Base-by-base conservation (phyloP, 31 red algal species). In the Odonthalia washingtoniensis region DNA sequence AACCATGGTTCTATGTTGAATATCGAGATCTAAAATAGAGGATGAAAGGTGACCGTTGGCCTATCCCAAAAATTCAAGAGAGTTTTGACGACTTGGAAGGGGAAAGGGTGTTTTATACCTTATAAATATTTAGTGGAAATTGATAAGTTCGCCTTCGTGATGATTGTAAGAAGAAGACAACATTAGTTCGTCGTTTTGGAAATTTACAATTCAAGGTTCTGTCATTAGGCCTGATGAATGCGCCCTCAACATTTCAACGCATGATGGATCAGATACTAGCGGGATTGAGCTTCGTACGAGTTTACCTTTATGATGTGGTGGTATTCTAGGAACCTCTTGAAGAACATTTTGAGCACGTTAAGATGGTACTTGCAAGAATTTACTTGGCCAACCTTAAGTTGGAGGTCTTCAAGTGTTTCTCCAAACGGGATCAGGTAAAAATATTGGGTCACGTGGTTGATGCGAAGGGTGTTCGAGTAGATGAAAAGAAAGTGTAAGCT, bases 201-300 rank as follows among this genome's bases (percentile, higher is more conserved):
- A 53, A 27, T 28, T 87, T 36, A 26, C 42, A 60, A 24, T 87
- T 43, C 52, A 26, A 78, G 53, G 27, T 72, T 18, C 37, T 87
- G 12, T 72, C 84, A 0, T 78, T 78, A 62, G 84, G 84, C 41
- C 46, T 78, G 28, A 78, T n/a, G n/a, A n/a, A n/a, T n/a, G n/a
- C n/a, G n/a, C n/a, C n/a, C n/a, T n/a, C n/a, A n/a, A n/a, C n/a
- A n/a, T n/a, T n/a, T n/a, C n/a, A n/a, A n/a, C n/a, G n/a, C n/a
- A n/a, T n/a, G n/a, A n/a, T n/a, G n/a, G n/a, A n/a, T n/a, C n/a
- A n/a, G n/a, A n/a, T n/a, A n/a, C n/a, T n/a, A n/a, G n/a, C n/a
- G n/a, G n/a, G n/a, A n/a, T n/a, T n/a, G n/a, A n/a, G n/a, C n/a
- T n/a, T n/a, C n/a, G n/a, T n/a, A n/a, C n/a, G n/a, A n/a, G n/a